Evolutionary conservation across 2,329 filamentous ascomycete species (phyloP), one percentile per base, ranked within the genome.

Genomic region (Alternaria conjuncta): DNA sequence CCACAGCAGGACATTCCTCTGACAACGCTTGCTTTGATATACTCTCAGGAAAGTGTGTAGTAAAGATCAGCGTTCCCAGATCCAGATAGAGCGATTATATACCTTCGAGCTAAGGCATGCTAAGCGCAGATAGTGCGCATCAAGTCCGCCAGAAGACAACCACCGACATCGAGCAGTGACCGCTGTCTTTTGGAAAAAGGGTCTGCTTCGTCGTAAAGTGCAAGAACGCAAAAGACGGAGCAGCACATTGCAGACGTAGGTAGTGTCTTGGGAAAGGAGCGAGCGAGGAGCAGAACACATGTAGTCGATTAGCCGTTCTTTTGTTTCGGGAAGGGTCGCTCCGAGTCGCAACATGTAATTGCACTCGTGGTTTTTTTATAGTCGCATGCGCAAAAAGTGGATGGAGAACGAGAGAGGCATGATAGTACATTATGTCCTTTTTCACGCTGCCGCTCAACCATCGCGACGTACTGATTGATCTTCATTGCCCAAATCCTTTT

Each of bases 401-500:
- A 18, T 18, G 2, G 8, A 41, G 8, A 18, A 11, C n/a, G 1
- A 1, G 9, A 41, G 15, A 41, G n/a, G n/a, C 36, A 41, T n/a
- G 8, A 10, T n/a, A 10, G 15, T 41, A 10, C 2, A n/a, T 10
- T n/a, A 3, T 18, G 32, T n/a, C 10, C 4, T 18, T n/a, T 41
- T 41, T 8, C n/a, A 41, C 8, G 15, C 32, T n/a, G 4, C 8
- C 15, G 3, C 32, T 41, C 0, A 0, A 1, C 8, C 8, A n/a
- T 41, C 7, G 15, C 15, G 2, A 10, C 0, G 15, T 36, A 7
- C 0, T 1, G 0, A 0, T 41, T 0, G 5, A 0, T n/a, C 2
- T 41, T n/a, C 32, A n/a, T n/a, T 41, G 8, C 15, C 15, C 7
- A 41, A 15, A n/a, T 41, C 7, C 4, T 5, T 41, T n/a, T 2